A percentile compares a stretch with the other conserved stretches of the same genome.
These are phyloP conservation scores for Backusella psychrophila DNA, from an alignment of 192 early-diverging fungal genomes.

Conservation along the genomic window DNA sequence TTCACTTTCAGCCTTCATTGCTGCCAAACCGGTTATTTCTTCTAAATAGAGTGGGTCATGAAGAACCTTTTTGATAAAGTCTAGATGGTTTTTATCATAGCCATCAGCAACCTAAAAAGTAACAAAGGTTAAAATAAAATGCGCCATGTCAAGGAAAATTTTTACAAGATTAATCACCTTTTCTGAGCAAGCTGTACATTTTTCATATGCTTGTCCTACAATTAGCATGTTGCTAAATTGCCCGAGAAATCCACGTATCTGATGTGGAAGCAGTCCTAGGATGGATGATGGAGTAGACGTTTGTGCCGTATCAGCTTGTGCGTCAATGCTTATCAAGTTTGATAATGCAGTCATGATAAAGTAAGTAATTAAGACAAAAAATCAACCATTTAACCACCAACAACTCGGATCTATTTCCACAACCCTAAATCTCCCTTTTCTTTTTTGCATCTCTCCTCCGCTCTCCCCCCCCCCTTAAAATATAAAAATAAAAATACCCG, in stretches of 20 bases:
- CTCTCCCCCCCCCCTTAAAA: not conserved
- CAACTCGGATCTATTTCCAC: not conserved
- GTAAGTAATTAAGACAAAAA: not conserved
- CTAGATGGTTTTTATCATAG: constrained; percentile 66
- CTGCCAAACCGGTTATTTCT: constrained; percentile 78
- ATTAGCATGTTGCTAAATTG: constrained; percentile 86
- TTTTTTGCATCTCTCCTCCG: not conserved
- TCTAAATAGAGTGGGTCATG: constrained; percentile 79
- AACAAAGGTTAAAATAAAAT: constrained; percentile 10
- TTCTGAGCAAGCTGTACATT: constrained; percentile 91
- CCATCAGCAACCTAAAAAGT: constrained; percentile 39
- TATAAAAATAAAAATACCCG: constrained; percentile 48
- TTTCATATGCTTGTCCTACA: constrained; percentile 77
- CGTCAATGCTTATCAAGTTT: constrained; percentile 40
- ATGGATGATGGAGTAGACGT: constrained; percentile 19
- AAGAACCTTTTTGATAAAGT: constrained; percentile 75
- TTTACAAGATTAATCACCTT: constrained; percentile 32
- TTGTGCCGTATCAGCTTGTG: constrained; percentile 45
- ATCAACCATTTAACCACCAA: not conserved
- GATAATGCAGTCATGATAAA: not conserved
- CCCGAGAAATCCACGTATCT: constrained; percentile 89
- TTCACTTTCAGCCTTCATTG: constrained; percentile 81
- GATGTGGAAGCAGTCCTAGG: constrained; percentile 87
- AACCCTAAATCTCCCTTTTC: not conserved
- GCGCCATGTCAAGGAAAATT: not conserved